phyloP scores from a whole-genome alignment of 1,284 basidiomycete species.

The Rhodotorula mucilaginosa region DNA sequence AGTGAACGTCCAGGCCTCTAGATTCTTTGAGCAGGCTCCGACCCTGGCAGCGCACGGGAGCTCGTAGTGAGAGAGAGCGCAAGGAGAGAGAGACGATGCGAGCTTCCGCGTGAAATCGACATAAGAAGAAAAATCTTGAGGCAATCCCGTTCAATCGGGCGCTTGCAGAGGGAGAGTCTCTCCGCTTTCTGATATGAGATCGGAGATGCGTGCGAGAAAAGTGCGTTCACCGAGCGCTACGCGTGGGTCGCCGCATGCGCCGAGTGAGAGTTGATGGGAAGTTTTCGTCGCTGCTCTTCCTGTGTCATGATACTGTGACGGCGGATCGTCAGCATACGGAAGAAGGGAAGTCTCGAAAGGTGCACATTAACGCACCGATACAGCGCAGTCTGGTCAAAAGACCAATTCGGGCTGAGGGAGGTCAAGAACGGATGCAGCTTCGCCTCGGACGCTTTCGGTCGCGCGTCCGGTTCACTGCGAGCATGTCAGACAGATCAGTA shows the following conservation, averaged over 20 bases:
- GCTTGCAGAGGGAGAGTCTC: too few relatives aligned
- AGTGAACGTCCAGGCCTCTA: too few relatives aligned
- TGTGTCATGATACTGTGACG: conserved; percentile 27
- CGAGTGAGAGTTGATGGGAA: background rate
- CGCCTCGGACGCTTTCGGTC: conserved; percentile 79
- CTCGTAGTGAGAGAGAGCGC: background rate
- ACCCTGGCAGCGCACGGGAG: background rate
- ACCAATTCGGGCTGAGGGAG: conserved; percentile 67
- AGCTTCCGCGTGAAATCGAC: background rate
- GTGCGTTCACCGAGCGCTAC: background rate
- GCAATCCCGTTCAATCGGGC: too few relatives aligned
- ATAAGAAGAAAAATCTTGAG: background rate
- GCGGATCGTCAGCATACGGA: background rate
- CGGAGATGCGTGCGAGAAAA: background rate
- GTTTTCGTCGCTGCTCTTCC: conserved; percentile 20
- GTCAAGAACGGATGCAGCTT: conserved; percentile 79
- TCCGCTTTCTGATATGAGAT: too few relatives aligned
- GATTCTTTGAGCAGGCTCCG: too few relatives aligned
- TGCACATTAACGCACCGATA: conserved; percentile 29
- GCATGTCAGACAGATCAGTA: background rate
- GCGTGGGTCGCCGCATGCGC: background rate
- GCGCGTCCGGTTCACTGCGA: conserved; percentile 73
- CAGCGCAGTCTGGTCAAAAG: conserved; percentile 52
- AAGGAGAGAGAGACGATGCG: background rate
- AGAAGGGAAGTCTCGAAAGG: background rate